Base-by-base conservation (phyloP, 2,329 filamentous ascomycete species). In the Aureobasidium sp. region DNA sequence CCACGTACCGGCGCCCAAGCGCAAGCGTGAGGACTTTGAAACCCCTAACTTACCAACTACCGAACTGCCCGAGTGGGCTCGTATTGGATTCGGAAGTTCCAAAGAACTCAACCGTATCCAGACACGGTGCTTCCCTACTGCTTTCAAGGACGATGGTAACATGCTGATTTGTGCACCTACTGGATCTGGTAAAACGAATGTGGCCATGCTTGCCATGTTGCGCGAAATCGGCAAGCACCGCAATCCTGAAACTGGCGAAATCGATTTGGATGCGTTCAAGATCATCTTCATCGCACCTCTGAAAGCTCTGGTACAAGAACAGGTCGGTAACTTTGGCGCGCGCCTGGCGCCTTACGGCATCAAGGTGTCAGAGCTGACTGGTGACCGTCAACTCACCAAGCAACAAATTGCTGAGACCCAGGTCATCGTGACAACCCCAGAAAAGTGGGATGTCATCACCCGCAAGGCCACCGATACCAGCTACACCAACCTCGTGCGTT, bases 371-470 rank as follows among this genome's bases (percentile, higher is more conserved):
- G 94, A 99, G 76, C 80, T 99, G 70, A 99, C 94, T 65, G 94
- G 94, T 78, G 94, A 99, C 78, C 90, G 94, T 59, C 94, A 97
- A 76, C 87, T 99, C 72, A 99, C 93, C 22, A 99, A 99, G 77
- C 91, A 96, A 74, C 94, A 99, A 79, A 97, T 99, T 66, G 86
- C 93, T 1, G 94, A 99, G 70, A 99, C 94, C 0, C 93, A 99
- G 74, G 87, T 99, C 68, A 99, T 99, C 68, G 92, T 99, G 63
- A 99, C 94, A 0, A 99, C 94, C 0, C 94, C 94, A 22, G 94
- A 99, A 76, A 99, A 99, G 78, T 99, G 91, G 89, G 94, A 99
- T 76, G 93, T 99, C 68, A 97, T 99, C 68, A 99, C 95, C 6
- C 86, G 95, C 76, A 99, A 99, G 76, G 92, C 93, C 7, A 97